Evolutionary conservation across 192 early-diverging fungal genomes (phyloP).

Genomic region (Coemansia sp.): DNA sequence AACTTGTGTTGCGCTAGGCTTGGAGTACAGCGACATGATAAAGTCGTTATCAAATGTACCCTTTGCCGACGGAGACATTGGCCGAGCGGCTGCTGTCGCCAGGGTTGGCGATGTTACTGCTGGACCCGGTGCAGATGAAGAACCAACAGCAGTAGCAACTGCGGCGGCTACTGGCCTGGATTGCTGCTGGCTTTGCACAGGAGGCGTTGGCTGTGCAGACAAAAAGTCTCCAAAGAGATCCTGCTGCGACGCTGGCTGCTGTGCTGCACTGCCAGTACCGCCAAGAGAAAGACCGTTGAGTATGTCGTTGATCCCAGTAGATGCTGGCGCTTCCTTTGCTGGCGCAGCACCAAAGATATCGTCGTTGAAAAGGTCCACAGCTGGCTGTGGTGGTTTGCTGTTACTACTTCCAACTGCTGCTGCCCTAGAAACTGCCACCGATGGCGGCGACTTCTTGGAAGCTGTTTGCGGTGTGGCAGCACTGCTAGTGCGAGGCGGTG

Average conservation of each 20-base stretch:
- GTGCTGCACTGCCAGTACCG: neutral
- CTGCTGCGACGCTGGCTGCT: slow-evolving; percentile 17
- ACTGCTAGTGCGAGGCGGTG: slow-evolving; percentile 25
- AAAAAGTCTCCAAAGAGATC: slow-evolving; percentile 55
- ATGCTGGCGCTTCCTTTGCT: slow-evolving; percentile 1
- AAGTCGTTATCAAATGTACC: slow-evolving; percentile 47
- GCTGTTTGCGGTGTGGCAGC: neutral
- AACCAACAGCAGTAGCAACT: neutral
- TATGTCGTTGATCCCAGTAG: slow-evolving; percentile 21
- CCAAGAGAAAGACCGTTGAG: slow-evolving; percentile 32
- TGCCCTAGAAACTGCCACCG: slow-evolving; percentile 16
- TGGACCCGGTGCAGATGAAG: slow-evolving; percentile 11
- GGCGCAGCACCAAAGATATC: slow-evolving; percentile 28
- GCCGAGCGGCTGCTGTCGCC: slow-evolving; percentile 4
- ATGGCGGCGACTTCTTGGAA: slow-evolving; percentile 6
- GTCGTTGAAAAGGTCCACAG: slow-evolving; percentile 20
- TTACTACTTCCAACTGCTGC: slow-evolving; percentile 5
- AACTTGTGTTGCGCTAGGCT: slow-evolving; percentile 14
- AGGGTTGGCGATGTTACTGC: slow-evolving; percentile 13
- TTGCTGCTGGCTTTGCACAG: neutral
- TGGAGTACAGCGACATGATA: slow-evolving; percentile 55
- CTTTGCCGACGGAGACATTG: slow-evolving; percentile 7
- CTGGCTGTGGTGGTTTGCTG: slow-evolving; percentile 1
- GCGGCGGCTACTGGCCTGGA: neutral
- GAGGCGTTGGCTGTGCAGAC: slow-evolving; percentile 20